phyloP scores from a whole-genome alignment of 495 filamentous ascomycete species.

The Aspergillus cavernicola region DNA sequence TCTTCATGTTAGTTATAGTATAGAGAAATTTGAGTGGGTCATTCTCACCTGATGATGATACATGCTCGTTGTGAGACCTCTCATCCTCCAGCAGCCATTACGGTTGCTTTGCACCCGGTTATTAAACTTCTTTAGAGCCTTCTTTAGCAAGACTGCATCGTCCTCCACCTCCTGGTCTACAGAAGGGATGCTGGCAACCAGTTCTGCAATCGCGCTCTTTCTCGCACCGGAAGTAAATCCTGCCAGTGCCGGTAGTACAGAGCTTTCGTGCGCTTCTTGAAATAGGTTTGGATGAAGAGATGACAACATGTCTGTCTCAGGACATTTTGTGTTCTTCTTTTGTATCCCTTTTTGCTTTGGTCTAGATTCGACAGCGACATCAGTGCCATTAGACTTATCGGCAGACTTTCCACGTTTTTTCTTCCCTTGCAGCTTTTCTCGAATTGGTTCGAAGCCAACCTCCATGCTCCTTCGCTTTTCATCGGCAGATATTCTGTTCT shows the following conservation, averaged over 20 bases:
- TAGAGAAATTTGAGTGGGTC: neutral
- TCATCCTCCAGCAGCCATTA: slow-evolving; percentile 41
- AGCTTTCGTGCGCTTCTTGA: slow-evolving; percentile 19
- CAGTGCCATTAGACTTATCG: neutral
- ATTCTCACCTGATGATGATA: slow-evolving; percentile 46
- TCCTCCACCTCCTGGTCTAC: slow-evolving; percentile 6
- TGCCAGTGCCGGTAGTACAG: slow-evolving; percentile 5
- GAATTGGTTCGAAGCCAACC: slow-evolving; percentile 11
- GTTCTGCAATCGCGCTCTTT: slow-evolving; percentile 17
- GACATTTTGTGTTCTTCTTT: neutral
- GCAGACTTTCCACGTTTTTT: neutral
- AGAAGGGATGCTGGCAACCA: slow-evolving; percentile 21
- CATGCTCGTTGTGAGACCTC: slow-evolving; percentile 44
- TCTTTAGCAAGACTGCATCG: slow-evolving; percentile 17
- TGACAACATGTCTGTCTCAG: neutral
- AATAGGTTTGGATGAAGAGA: slow-evolving; percentile 13
- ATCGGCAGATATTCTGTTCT: slow-evolving; percentile 13
- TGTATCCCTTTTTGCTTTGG: neutral
- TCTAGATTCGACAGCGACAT: neutral
- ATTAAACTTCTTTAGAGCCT: slow-evolving; percentile 40
- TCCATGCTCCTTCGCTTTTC: slow-evolving; percentile 15
- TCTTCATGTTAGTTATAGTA: slow-evolving; percentile 8
- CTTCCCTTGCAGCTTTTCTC: slow-evolving; percentile 6
- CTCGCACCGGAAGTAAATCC: slow-evolving; percentile 11
- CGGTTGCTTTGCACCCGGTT: slow-evolving; percentile 32